A percentile compares a stretch with the other conserved stretches of the same genome.
Evolutionary conservation across 164 flowering plant genomes (phyloP).

Genomic region (Chimonanthus praecox): DNA sequence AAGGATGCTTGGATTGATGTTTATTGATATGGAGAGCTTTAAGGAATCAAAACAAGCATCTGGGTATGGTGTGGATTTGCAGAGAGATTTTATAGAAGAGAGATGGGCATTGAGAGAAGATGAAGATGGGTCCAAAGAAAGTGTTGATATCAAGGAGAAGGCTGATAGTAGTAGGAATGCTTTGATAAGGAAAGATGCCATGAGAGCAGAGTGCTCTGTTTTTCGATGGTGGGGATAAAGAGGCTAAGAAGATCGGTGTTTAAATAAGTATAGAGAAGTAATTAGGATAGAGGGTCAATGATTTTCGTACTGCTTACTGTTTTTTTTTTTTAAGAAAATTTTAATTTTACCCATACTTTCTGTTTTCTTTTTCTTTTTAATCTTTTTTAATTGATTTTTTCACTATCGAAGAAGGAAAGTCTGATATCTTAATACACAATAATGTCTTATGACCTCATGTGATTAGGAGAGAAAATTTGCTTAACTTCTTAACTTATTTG

Average conservation of each 20-base stretch:
- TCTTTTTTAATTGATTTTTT: too few relatives aligned
- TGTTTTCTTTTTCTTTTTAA: too few relatives aligned
- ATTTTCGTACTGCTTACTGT: too few relatives aligned
- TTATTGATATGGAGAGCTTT: conserved; percentile 66
- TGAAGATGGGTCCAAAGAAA: conserved; percentile 15
- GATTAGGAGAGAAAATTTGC: too few relatives aligned
- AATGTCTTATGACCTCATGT: too few relatives aligned
- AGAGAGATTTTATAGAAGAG: conserved; percentile 36
- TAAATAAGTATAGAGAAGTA: not conserved
- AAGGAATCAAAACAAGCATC: conserved; percentile 51
- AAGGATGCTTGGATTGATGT: conserved; percentile 50
- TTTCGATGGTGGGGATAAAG: not conserved
- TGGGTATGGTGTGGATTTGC: conserved; percentile 80
- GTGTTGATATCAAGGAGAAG: conserved; percentile 4
- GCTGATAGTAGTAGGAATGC: conserved; percentile 6
- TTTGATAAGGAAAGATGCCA: conserved; percentile 16
- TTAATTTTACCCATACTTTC: too few relatives aligned
- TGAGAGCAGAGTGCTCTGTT: conserved; percentile 2
- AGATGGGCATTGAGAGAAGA: conserved; percentile 17
- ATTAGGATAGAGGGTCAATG: too few relatives aligned
- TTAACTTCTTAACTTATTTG: too few relatives aligned
- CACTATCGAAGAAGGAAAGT: too few relatives aligned
- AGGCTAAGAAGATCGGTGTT: not conserved
- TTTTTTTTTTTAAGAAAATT: too few relatives aligned
- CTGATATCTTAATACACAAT: too few relatives aligned